phyloP scores from a whole-genome alignment of 192 early-diverging fungal genomes.

The Umbelopsis vinacea region DNA sequence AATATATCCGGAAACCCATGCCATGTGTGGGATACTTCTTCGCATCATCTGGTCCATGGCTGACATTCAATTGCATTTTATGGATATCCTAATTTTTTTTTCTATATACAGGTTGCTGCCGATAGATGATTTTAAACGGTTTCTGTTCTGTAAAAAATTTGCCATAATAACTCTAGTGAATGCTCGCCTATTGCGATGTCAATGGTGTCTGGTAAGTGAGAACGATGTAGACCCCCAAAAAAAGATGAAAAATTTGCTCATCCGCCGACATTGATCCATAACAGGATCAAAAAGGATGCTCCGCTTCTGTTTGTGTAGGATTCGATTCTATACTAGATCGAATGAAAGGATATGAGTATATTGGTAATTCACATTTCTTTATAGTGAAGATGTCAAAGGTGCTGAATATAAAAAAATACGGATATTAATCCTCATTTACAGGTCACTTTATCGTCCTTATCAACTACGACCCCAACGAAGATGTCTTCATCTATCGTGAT shows the following conservation, averaged over 20 bases:
- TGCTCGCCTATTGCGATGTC: constrained; percentile 64
- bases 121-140: constrained; percentile 84
- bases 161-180: constrained; percentile 84
- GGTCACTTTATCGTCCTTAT: constrained; percentile 92
- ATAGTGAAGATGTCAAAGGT: constrained; percentile 26
- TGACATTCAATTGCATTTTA: no score
- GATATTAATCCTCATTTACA: constrained; percentile 23
- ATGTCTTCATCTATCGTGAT: constrained; percentile 86
- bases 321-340: constrained; percentile 39
- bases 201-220: constrained; percentile 57
- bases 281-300: constrained; percentile 34
- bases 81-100: no score
- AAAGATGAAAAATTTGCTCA: background rate
- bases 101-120: constrained; percentile 55
- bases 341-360: constrained; percentile 46
- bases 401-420: background rate
- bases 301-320: constrained; percentile 32
- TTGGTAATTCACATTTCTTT: constrained; percentile 36
- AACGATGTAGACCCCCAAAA: background rate
- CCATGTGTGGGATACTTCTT: no score
- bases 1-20: no score
- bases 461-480: constrained; percentile 77
- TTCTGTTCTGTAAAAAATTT: constrained; percentile 75
- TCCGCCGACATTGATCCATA: background rate
- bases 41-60: no score